phyloP scores from a whole-genome alignment of 768 basidiomycete species.

The Pisolithus microcarpus region DNA sequence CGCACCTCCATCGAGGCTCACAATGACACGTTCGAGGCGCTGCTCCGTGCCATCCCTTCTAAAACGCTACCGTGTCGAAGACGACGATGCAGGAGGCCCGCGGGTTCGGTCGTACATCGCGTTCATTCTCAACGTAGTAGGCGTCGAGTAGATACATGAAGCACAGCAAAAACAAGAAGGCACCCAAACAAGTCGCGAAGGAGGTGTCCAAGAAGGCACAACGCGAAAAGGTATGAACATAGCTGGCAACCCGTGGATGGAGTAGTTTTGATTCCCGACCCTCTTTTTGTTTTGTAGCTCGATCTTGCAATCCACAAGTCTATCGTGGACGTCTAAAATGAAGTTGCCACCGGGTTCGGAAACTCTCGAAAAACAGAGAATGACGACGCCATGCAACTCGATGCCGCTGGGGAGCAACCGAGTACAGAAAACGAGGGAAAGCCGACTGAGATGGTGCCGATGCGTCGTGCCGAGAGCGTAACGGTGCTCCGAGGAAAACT shows the following conservation, averaged over 20 bases:
- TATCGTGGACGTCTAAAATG: constrained; percentile 64
- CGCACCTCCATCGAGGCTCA: too few relatives aligned
- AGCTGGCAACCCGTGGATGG: not conserved
- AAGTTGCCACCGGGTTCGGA: constrained; percentile 31
- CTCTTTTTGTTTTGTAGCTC: constrained; percentile 45
- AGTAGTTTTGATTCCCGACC: not conserved
- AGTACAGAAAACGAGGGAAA: constrained; percentile 18
- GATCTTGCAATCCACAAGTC: constrained; percentile 88
- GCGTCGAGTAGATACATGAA: constrained; percentile 82
- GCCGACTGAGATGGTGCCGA: too few relatives aligned
- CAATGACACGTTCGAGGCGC: too few relatives aligned
- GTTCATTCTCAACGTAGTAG: constrained; percentile 26
- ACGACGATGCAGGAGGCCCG: constrained; percentile 4
- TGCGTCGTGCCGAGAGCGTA: too few relatives aligned
- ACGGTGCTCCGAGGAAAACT: too few relatives aligned
- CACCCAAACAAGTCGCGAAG: constrained; percentile 79
- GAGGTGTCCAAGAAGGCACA: constrained; percentile 86
- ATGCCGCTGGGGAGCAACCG: constrained; percentile 26
- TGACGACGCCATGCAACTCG: constrained; percentile 20
- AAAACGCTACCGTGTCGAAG: constrained; percentile 63
- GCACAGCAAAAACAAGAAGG: constrained; percentile 80
- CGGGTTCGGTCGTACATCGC: not conserved
- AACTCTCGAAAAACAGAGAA: constrained; percentile 13
- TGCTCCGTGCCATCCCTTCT: constrained; percentile 84
- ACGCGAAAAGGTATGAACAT: constrained; percentile 60